These are phyloP conservation scores for Synchytrium microbalum DNA, from an alignment of 371 early-diverging fungal species.

Conservation along the genomic window DNA sequence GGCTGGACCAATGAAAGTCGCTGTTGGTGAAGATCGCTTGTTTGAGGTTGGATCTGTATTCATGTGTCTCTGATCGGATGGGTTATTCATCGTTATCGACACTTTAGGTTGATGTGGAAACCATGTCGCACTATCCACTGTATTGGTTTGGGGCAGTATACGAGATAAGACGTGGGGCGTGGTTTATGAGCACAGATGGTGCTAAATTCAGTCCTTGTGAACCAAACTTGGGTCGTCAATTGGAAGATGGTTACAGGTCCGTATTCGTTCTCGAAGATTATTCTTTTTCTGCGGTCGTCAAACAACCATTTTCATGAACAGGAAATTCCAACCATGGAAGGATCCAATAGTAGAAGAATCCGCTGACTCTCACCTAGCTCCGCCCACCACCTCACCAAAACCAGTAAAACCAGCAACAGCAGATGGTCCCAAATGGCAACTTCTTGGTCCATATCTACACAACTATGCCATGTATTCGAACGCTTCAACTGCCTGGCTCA, in stretches of 20 bases:
- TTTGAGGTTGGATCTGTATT: not conserved
- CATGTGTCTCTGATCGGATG: not conserved
- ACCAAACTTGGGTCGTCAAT: constrained; percentile 63
- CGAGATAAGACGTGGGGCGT: constrained; percentile 72
- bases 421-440: constrained; percentile 41
- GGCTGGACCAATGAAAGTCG: not conserved
- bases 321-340: constrained; percentile 49
- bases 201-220: constrained; percentile 68
- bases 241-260: constrained; percentile 73
- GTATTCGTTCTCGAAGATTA: not conserved
- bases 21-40: not conserved
- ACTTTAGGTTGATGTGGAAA: not conserved
- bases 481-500: constrained; percentile 53
- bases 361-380: constrained; percentile 15
- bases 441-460: constrained; percentile 68
- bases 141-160: constrained; percentile 77
- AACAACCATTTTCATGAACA: not conserved
- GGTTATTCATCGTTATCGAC: not conserved
- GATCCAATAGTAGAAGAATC: constrained; percentile 12
- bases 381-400: not conserved
- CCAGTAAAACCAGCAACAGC: constrained; percentile 7
- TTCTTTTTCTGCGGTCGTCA: not conserved
- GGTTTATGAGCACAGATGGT: constrained; percentile 63
- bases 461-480: constrained; percentile 66
- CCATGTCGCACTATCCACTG: constrained; percentile 31